Conservation (phyloP, 2,329 filamentous ascomycete species). For the Hypoxylon sp. region DNA sequence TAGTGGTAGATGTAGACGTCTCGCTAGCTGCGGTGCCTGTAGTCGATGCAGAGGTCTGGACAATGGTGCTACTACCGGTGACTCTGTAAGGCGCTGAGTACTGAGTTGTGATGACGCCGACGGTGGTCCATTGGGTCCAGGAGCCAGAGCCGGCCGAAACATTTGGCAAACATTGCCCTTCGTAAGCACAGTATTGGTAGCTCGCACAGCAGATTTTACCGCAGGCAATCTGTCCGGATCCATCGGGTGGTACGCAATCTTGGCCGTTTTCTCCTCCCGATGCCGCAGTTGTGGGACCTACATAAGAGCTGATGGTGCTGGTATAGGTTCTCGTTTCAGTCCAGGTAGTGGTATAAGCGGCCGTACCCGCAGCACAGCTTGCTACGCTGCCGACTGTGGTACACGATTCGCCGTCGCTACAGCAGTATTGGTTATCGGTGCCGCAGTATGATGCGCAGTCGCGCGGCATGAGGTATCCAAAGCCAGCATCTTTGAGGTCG, state of each 20-base stretch:
- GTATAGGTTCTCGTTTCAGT: constrained; percentile 71
- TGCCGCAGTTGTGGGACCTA: constrained; percentile 59
- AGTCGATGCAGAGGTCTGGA: constrained; percentile 56
- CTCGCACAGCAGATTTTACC: constrained; percentile 77
- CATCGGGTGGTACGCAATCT: constrained; percentile 62
- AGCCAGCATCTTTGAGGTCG: constrained; percentile 60
- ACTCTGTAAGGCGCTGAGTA: constrained; percentile 64
- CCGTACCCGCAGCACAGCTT: constrained; percentile 58
- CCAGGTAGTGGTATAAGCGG: constrained; percentile 67
- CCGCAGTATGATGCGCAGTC: constrained; percentile 67
- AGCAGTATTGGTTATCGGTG: constrained; percentile 67
- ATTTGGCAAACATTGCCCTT: constrained; percentile 69
- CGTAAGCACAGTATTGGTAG: constrained; percentile 73
- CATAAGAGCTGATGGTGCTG: constrained; percentile 66
- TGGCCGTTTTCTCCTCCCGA: constrained; percentile 51
- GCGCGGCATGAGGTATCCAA: constrained; percentile 63
- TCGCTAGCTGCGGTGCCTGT: constrained; percentile 66
- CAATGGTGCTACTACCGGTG: constrained; percentile 63
- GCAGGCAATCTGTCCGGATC: constrained; percentile 70
- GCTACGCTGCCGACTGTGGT: constrained; percentile 64
- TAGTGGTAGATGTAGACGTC: constrained; percentile 62
- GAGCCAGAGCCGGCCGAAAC: constrained; percentile 56
- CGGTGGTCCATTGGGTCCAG: constrained; percentile 58
- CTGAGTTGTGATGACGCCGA: constrained; percentile 64
- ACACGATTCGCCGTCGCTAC: constrained; percentile 61